These are phyloP conservation scores for Quillaja saponaria DNA, from an alignment of 306 rosid genomes.

Conservation along the genomic window DNA sequence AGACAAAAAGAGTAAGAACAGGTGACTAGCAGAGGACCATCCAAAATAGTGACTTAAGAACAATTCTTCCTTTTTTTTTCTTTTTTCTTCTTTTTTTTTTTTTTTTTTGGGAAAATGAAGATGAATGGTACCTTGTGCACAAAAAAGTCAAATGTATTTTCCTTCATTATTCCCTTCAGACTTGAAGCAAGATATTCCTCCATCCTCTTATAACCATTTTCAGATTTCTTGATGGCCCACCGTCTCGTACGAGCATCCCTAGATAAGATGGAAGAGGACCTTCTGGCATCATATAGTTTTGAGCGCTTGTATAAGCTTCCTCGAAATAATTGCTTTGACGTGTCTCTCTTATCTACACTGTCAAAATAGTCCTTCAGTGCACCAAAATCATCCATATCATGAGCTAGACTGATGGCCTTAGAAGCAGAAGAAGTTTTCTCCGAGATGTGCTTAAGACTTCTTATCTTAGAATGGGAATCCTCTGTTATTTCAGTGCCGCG, in stretches of 20 bases:
- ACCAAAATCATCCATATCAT: slow-evolving; percentile 78
- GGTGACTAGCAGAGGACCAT: slow-evolving; percentile 5
- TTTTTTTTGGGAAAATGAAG: not conserved
- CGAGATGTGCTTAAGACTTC: slow-evolving; percentile 70
- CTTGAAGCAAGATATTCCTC: slow-evolving; percentile 86
- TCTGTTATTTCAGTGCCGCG: slow-evolving; percentile 47
- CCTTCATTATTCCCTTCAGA: slow-evolving; percentile 88
- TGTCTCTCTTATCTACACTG: slow-evolving; percentile 93
- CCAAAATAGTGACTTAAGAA: slow-evolving; percentile 12
- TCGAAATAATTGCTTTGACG: slow-evolving; percentile 74
- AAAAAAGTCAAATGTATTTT: slow-evolving; percentile 75
- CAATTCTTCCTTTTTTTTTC: not conserved
- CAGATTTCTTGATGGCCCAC: slow-evolving; percentile 95
- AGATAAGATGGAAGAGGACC: slow-evolving; percentile 93
- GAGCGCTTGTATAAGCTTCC: slow-evolving; percentile 91
- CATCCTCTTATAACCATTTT: slow-evolving; percentile 89
- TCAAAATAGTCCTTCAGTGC: slow-evolving; percentile 88
- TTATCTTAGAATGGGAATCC: slow-evolving; percentile 60
- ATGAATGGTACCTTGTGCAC: slow-evolving; percentile 71
- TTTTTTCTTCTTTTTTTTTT: not conserved
- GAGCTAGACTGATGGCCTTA: slow-evolving; percentile 53
- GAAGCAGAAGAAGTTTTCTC: slow-evolving; percentile 58
- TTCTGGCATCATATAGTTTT: slow-evolving; percentile 92
- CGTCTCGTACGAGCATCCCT: slow-evolving; percentile 97
- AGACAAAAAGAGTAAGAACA: slow-evolving; percentile 13